Evolutionary conservation across 2,329 filamentous ascomycete genomes (phyloP), one percentile per base, ranked within the genome.

Genomic region (Cladophialophora psammophila): DNA sequence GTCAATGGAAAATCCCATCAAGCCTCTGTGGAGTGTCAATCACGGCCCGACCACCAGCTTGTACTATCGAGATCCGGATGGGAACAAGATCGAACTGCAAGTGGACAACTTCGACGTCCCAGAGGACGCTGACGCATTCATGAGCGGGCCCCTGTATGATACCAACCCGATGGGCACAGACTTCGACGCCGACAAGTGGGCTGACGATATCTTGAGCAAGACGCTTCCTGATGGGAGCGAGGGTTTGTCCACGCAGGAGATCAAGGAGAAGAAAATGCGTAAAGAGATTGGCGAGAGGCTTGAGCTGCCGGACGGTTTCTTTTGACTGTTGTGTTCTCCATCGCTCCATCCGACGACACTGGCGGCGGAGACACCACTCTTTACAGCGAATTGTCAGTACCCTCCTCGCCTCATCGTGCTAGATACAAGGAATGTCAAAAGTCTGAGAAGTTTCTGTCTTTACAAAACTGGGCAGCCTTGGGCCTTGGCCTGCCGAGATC

Each of bases 21-120:
- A 53, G n/a, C 83, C 83, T 0, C 35, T 76, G 4, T 83, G 80
- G 80, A 78, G 73, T 63, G 76, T 83, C 36, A 83, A 85, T 70
- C 83, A 85, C 71, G 83, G 83, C 3, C 76, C 77, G 1, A 84
- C 80, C 1, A 81, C 77, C 0, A 80, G 77, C 69, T 79, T 85
- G 48, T 85, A 85, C 72, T 85, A 84, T 71, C 65, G 69, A 6
- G 83, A 85, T 71, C 83, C 82, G 4, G 82, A 85, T 71, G 80
- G 82, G 13, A 85, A 84, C 72, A 68, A 75, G 70, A 60, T 85
- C 40, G 84, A 85, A 74, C 79, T 77, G 5, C 82, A 84, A 70
- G 79, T 83, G 3, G 80, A 83, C 63, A 81, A 80, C 56, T 82
- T 82, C 58, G 65, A 67, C 48, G 35, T 35, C 10, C 20, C 34